Evolutionary conservation across 2,329 filamentous ascomycete species (phyloP).

Genomic region (Colletotrichum sp.): DNA sequence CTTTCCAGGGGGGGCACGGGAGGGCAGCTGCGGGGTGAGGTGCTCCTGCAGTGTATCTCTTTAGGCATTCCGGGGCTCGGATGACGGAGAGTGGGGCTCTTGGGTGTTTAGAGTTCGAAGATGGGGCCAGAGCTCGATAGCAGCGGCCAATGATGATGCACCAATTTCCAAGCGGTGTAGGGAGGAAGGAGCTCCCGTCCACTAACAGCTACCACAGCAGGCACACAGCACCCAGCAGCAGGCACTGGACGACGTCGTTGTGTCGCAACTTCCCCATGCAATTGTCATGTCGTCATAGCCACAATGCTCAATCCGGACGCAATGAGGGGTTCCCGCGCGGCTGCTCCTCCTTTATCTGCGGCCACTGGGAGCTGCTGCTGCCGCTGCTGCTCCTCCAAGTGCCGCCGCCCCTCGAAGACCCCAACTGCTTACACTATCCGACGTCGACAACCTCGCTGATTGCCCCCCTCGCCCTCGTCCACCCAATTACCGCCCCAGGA

Average conservation of each 20-base stretch:
- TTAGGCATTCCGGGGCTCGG: neutral
- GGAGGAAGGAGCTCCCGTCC: neutral
- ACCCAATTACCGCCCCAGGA: neutral
- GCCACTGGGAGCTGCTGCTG: neutral
- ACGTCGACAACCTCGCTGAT: neutral
- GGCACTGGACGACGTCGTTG: neutral
- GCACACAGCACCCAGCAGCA: neutral
- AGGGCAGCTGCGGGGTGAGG: neutral
- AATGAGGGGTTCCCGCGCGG: neutral
- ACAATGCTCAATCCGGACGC: neutral
- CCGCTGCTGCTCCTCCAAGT: neutral
- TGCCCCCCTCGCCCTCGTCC: neutral
- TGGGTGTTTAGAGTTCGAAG: neutral
- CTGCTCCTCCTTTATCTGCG: neutral
- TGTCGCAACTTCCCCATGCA: neutral
- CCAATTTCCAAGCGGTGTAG: slow-evolving; percentile 1
- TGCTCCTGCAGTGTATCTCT: neutral
- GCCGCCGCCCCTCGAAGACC: neutral
- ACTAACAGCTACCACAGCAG: neutral
- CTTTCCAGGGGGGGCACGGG: neutral
- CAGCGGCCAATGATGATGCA: neutral
- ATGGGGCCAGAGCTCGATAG: neutral
- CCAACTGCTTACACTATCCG: neutral
- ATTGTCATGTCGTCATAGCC: neutral
- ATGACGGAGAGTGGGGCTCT: neutral